These are phyloP conservation scores for Ganoderma boninense DNA, from an alignment of 1,284 basidiomycete genomes.

Conservation along the genomic window DNA sequence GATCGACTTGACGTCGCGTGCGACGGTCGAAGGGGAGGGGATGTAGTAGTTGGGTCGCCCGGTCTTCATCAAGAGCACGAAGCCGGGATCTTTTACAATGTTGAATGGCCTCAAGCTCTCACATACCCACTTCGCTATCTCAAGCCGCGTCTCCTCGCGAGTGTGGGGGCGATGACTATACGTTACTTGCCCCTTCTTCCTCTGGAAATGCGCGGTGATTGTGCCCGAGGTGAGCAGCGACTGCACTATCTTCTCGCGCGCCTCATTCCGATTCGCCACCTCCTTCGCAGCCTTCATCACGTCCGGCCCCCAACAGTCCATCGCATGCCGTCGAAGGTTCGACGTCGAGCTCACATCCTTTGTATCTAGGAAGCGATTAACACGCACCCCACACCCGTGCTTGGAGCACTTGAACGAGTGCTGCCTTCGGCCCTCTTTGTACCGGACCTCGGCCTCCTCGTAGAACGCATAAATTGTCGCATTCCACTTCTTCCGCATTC, in stretches of 20 bases:
- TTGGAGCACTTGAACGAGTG: background rate
- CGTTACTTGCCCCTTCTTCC: background rate
- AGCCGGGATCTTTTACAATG: slow-evolving; percentile 30
- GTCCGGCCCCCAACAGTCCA: background rate
- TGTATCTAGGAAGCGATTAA: background rate
- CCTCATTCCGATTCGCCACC: background rate
- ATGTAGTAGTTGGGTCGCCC: slow-evolving; percentile 32
- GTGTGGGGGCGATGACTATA: background rate
- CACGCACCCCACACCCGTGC: background rate
- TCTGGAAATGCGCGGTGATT: background rate
- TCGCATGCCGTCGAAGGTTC: background rate
- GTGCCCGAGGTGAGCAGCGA: background rate
- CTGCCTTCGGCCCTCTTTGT: background rate
- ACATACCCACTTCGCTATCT: slow-evolving; percentile 31
- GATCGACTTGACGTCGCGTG: slow-evolving; percentile 24
- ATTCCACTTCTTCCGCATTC: background rate
- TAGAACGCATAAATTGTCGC: background rate
- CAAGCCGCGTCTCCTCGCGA: background rate
- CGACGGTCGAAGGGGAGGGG: slow-evolving; percentile 31
- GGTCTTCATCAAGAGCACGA: slow-evolving; percentile 35
- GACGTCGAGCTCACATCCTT: background rate
- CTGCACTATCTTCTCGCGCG: background rate
- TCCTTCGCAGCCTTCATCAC: background rate
- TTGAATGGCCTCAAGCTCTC: slow-evolving; percentile 30
- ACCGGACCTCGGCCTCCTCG: background rate